Conservation (phyloP, 2,329 filamentous ascomycete genomes). For the Fonsecaea pugnacius region DNA sequence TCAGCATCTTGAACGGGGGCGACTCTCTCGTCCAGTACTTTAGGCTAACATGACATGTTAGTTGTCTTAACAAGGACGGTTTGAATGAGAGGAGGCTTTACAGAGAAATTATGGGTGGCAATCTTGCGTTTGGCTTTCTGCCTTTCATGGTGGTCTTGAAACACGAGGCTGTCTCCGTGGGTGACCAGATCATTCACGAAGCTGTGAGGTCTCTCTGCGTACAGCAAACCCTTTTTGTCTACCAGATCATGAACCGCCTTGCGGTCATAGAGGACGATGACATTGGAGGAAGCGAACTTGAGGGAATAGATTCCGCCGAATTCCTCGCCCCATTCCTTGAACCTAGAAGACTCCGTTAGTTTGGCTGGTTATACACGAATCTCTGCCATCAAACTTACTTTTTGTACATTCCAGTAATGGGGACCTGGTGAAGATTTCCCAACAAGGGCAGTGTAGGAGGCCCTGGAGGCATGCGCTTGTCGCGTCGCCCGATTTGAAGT, state of each 20-base stretch:
- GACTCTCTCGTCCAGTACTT: conserved; percentile 19
- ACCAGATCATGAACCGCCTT: conserved; percentile 17
- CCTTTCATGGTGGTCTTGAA: conserved; percentile 15
- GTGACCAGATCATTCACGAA: conserved; percentile 20
- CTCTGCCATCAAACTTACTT: conserved; percentile 14
- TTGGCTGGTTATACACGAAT: too few relatives aligned
- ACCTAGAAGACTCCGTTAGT: background rate
- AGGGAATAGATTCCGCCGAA: conserved; percentile 17
- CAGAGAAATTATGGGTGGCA: conserved; percentile 20
- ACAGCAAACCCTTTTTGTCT: conserved; percentile 17
- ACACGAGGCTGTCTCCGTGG: conserved; percentile 20
- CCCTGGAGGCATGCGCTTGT: conserved; percentile 18
- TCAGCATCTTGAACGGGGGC: conserved; percentile 19
- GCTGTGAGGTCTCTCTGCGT: conserved; percentile 15
- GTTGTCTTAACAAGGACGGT: background rate
- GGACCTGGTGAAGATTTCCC: conserved; percentile 17
- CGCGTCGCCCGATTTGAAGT: conserved; percentile 4
- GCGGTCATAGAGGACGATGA: conserved; percentile 16
- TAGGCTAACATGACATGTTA: conserved; percentile 1
- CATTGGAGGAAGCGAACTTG: conserved; percentile 11
- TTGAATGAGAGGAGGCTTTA: background rate
- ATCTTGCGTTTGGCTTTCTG: conserved; percentile 21
- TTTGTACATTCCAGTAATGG: background rate
- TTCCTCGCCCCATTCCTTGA: conserved; percentile 15
- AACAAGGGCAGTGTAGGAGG: conserved; percentile 14